Base-by-base conservation (phyloP, 192 early-diverging fungal species). In the Spinellus fusiger region DNA sequence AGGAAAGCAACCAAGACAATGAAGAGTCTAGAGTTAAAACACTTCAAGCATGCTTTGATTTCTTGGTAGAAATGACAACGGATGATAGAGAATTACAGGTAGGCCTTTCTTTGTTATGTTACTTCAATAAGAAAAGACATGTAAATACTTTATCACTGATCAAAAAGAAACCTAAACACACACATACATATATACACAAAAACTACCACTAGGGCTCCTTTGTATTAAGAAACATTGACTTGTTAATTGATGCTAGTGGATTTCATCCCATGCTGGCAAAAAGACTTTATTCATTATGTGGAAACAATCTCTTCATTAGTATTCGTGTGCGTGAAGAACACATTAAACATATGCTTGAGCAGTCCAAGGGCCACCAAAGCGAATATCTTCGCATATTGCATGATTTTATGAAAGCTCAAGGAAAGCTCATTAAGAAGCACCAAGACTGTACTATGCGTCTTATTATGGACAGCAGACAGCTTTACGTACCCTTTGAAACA, bases 21-120 rank as follows among this genome's bases (percentile, higher is more conserved):
- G 40, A 37, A 4, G 54, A 56, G 34, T 18, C 25, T 59, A n/a
- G 37, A 1, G 27, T 20, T 28, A 16, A 32, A 18, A 59, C 57
- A n/a, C 37, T 64, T 22, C 40, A 47, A 22, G 13, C 40, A 2
- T 64, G 62, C 18, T 28, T 64, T 22, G 37, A 64, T 46, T 49
- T 64, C 20, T 37, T 64, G 31, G 54, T 34, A 12, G 47, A 64
- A 33, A 32, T 64, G 46, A 35, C 46, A 10, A 54, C 48, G 35
- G 54, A 56, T 56, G 62, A 64, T 54, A 35, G 29, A 49, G 47
- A 64, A 9, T 25, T 64, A 5, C 62, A 64, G 62, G 62, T 64
- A 62, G 28, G 23, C n/a, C n/a, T n/a, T n/a, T n/a, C n/a, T n/a
- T n/a, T n/a, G n/a, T n/a, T n/a, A n/a, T n/a, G n/a, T n/a, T n/a